Base-by-base conservation (phyloP, 352 stramenopile genomes). In the Phytophthora pini region DNA sequence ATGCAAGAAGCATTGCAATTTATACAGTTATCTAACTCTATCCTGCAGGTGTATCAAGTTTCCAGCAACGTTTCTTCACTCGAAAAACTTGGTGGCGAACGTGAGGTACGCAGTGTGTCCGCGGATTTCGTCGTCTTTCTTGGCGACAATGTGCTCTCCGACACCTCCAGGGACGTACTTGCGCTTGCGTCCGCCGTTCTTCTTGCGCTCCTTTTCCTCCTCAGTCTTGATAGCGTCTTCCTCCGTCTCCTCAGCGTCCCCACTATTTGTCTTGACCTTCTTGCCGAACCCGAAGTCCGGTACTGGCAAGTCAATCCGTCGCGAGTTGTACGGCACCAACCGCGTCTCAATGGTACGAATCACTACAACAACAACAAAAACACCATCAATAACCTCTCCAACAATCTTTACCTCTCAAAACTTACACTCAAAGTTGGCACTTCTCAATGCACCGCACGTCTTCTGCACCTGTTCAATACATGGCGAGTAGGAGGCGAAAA, bases 381-480 rank as follows among this genome's bases (percentile, higher is more conserved):
- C 49, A 38, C 48, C 15, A 53, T 12, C 34, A 62, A 58, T 3
- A 53, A 66, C 6, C 44, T 27, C 36, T 47, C 34, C 64, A 2
- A 13, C 15, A 51, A 7, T 24, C 15, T 36, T 11, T 8, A 5
- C 9, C 3, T 32, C 27, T 34, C 1, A 12, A 34, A 12, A 88
- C 82, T 52, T 54, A 93, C 87, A 80, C 65, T 95, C 88, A 73
- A 96, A 97, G 44, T 90, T 88, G 24, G 85, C 77, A 32, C 88
- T 76, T 7, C 82, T 70, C 27, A 97, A 66, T 11, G 77, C 82
- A 27, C 80, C 85, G 49, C 78, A 93, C 7, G 88, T 95, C 62
- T 94, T 93, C 74, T 99, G 95, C 27, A 99, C 97, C 74, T 99
- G 98, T 80, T 99, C 98, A 50, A 99, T 98, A 72, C 98, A 99